These are phyloP conservation scores for Omphalea diandra DNA, from an alignment of 441 rosid genomes.

Conservation along the genomic window DNA sequence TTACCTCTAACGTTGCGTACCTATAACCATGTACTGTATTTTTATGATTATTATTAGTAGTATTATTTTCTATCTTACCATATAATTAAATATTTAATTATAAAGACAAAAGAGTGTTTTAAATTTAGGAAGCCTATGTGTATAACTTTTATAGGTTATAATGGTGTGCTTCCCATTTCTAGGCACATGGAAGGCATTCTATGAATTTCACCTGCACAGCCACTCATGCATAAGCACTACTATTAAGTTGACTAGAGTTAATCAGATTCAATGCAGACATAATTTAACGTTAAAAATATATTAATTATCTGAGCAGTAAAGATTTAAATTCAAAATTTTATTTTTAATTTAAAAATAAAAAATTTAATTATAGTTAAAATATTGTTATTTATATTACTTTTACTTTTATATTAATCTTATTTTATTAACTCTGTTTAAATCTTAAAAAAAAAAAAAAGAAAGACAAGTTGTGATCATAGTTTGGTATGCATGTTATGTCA, in stretches of 20 bases:
- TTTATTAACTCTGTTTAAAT: not conserved
- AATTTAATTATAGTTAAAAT: not conserved
- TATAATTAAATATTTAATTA: not conserved
- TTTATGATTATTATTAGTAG: no score
- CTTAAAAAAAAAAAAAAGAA: no score
- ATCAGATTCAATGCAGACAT: no score
- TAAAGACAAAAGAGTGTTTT: slow-evolving; percentile 2
- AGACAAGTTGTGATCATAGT: no score
- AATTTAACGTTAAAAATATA: no score
- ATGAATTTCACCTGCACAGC: slow-evolving; percentile 1
- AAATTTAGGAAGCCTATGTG: not conserved
- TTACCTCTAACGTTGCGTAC: not conserved
- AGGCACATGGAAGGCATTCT: slow-evolving; percentile 6
- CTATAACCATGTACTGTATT: not conserved
- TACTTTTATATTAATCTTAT: not conserved
- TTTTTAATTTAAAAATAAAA: no score
- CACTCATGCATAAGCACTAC: no score
- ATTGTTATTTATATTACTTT: not conserved
- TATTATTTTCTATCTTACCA: not conserved
- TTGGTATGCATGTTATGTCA: no score
- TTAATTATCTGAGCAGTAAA: no score
- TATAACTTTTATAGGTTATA: not conserved
- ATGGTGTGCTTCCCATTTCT: slow-evolving; percentile 4
- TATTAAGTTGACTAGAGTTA: no score
- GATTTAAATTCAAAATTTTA: no score